Evolutionary conservation across 805 yeast species (phyloP).

Genomic region (Lachancea fermentati): DNA sequence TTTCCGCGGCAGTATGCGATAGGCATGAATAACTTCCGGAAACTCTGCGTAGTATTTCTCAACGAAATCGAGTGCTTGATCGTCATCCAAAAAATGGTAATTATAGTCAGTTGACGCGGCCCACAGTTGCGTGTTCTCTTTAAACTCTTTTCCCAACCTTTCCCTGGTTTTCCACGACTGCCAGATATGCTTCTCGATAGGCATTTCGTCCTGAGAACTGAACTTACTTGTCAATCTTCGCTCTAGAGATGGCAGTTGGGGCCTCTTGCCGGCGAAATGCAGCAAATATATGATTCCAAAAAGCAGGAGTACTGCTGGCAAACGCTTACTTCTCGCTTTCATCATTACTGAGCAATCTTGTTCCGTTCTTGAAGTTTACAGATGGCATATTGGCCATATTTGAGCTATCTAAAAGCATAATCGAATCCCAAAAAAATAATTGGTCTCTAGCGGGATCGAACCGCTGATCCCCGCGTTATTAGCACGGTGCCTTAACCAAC

Average conservation of each 20-base stretch:
- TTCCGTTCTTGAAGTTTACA: no score
- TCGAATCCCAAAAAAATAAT: slow-evolving; percentile 9
- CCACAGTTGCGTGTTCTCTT: slow-evolving; percentile 18
- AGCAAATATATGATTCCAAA: neutral
- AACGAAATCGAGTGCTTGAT: slow-evolving; percentile 36
- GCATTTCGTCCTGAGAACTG: neutral
- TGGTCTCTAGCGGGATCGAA: slow-evolving; percentile 35
- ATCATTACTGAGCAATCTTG: neutral
- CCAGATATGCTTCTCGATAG: slow-evolving; percentile 44
- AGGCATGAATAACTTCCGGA: slow-evolving; percentile 50
- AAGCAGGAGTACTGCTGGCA: neutral
- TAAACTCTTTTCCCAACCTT: slow-evolving; percentile 28
- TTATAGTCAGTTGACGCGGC: slow-evolving; percentile 11
- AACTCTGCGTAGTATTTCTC: slow-evolving; percentile 34
- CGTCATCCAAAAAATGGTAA: slow-evolving; percentile 34
- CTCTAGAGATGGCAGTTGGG: neutral
- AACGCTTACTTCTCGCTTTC: neutral
- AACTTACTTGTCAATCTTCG: neutral
- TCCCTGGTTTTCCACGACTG: slow-evolving; percentile 46
- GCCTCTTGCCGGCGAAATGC: neutral
- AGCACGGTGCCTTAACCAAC: slow-evolving; percentile 35
- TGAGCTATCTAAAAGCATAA: no score
- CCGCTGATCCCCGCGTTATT: slow-evolving; percentile 35
- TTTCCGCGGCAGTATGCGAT: slow-evolving; percentile 45
- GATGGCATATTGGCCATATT: no score